These are phyloP conservation scores for Pulveroboletus sp. DNA, from an alignment of 768 basidiomycete species.

Conservation along the genomic window DNA sequence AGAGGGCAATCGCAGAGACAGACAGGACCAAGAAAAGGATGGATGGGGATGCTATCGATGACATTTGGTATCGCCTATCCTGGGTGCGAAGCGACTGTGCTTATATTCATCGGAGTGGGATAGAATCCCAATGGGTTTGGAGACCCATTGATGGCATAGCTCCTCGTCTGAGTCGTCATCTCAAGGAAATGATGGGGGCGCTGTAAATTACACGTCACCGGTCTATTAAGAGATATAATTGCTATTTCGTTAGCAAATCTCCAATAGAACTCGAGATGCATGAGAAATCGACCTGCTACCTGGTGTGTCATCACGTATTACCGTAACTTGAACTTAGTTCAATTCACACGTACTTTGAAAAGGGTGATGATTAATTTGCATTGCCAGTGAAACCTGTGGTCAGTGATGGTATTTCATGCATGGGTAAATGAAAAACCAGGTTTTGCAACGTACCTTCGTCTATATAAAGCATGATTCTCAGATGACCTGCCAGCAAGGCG, in stretches of 20 bases:
- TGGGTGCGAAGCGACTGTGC: not conserved
- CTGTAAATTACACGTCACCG: conserved; percentile 6
- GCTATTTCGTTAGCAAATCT: not conserved
- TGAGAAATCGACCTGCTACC: not conserved
- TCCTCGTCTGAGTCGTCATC: conserved; percentile 1
- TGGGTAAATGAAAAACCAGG: too few relatives aligned
- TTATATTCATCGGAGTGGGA: conserved; percentile 15
- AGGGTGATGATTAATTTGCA: too few relatives aligned
- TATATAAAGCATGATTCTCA: too few relatives aligned
- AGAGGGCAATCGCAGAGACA: conserved; percentile 8
- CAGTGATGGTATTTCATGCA: too few relatives aligned
- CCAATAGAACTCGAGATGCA: not conserved
- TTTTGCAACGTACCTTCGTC: too few relatives aligned
- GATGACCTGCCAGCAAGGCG: too few relatives aligned
- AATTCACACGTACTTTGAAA: too few relatives aligned
- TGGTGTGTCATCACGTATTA: too few relatives aligned
- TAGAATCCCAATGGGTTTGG: not conserved
- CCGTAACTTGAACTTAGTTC: too few relatives aligned
- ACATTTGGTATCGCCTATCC: conserved; percentile 1
- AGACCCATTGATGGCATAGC: conserved; percentile 7
- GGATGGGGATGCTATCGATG: conserved; percentile 3
- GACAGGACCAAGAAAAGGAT: conserved; percentile 5
- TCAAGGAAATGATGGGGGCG: conserved; percentile 3
- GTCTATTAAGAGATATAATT: not conserved
- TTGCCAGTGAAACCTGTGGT: not conserved